Evolutionary conservation across 2,329 filamentous ascomycete genomes (phyloP).

Genomic region (Fusarium newnesense): DNA sequence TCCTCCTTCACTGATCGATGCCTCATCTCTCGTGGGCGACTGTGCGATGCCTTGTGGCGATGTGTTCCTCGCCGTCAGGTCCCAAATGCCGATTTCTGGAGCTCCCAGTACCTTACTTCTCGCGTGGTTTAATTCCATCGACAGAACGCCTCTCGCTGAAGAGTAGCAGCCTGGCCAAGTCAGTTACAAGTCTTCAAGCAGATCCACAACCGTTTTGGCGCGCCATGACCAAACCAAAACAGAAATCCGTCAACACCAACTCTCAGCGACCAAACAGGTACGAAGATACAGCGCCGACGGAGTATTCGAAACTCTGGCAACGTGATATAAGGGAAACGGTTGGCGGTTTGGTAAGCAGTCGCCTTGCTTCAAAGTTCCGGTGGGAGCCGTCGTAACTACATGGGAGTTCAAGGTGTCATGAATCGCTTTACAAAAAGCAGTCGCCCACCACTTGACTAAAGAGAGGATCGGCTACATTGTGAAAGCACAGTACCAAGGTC

Average conservation of each 20-base stretch:
- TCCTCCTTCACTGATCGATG: fast-evolving
- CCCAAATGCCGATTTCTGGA: fast-evolving
- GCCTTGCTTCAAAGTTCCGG: fast-evolving
- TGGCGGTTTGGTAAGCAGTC: too few species aligned
- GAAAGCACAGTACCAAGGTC: fast-evolving
- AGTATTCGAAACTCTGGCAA: not conserved
- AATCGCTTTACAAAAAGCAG: not conserved
- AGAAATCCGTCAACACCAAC: fast-evolving
- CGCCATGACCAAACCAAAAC: fast-evolving
- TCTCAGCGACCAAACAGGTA: not conserved
- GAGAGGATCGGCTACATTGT: fast-evolving
- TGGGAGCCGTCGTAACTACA: fast-evolving
- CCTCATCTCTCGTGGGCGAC: fast-evolving
- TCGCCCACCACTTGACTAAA: fast-evolving
- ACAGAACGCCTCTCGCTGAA: fast-evolving
- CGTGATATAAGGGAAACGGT: too few species aligned
- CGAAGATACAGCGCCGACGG: fast-evolving
- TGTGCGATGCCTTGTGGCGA: too few species aligned
- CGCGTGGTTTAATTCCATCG: fast-evolving
- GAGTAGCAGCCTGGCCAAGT: fast-evolving
- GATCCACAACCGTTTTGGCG: fast-evolving
- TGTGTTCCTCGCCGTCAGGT: too few species aligned
- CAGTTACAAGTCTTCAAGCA: fast-evolving
- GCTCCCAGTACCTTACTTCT: fast-evolving
- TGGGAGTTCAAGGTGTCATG: fast-evolving